phyloP scores from a whole-genome alignment of 148 eudicot genomes.

The Pharnaceum exiguum region DNA sequence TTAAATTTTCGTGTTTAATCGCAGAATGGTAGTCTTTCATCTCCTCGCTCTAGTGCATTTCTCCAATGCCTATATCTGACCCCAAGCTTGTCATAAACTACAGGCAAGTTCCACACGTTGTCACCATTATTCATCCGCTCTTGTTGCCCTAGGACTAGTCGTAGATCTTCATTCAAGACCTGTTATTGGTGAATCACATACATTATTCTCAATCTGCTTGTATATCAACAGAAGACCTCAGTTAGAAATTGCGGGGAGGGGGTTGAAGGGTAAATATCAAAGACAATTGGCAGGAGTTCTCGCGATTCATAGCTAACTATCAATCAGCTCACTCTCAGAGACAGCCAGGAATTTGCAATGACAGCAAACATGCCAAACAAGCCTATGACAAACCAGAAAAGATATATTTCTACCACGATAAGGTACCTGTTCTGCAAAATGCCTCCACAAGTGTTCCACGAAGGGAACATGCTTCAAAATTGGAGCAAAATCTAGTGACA shows the following conservation, averaged over 20 bases:
- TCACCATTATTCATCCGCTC: slow-evolving; percentile 86
- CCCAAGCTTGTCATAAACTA: slow-evolving; percentile 85
- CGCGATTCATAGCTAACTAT: no score
- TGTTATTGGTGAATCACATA: no score
- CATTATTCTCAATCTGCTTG: neutral
- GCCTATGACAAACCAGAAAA: neutral
- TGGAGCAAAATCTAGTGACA: slow-evolving; percentile 96
- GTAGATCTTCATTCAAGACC: slow-evolving; percentile 87
- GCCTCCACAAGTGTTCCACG: slow-evolving; percentile 75
- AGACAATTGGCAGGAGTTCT: no score
- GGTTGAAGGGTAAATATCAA: no score
- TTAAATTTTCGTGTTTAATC: slow-evolving; percentile 18
- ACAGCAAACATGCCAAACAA: neutral
- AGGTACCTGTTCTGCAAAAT: slow-evolving; percentile 80
- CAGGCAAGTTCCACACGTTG: slow-evolving; percentile 89
- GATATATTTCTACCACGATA: neutral
- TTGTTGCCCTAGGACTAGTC: slow-evolving; percentile 89
- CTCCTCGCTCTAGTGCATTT: slow-evolving; percentile 68
- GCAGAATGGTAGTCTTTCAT: slow-evolving; percentile 47
- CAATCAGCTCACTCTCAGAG: no score
- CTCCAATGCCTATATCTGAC: slow-evolving; percentile 94
- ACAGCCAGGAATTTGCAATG: neutral
- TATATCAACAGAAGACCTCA: neutral
- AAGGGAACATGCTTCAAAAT: slow-evolving; percentile 75
- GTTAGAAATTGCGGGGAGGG: no score